phyloP scores from a whole-genome alignment of 2,329 filamentous ascomycete genomes.

The Decorospora gaudefroyi region DNA sequence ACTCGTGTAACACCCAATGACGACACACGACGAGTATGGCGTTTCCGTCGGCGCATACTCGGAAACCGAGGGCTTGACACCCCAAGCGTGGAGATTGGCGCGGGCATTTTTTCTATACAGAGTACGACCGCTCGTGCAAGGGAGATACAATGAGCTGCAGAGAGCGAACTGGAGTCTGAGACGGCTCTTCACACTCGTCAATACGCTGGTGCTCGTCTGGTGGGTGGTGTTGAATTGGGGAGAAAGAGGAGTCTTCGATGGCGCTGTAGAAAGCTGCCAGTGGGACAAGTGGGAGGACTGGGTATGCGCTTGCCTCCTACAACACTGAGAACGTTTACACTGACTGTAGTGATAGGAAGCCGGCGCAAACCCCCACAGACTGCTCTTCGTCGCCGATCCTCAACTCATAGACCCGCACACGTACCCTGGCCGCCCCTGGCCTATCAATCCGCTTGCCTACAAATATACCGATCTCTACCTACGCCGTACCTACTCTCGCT shows the following conservation, averaged over 20 bases:
- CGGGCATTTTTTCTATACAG: conserved; percentile 41
- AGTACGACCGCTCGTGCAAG: conserved; percentile 31
- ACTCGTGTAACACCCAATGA: conserved; percentile 35
- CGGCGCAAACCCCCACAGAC: conserved; percentile 77
- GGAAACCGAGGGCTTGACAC: conserved; percentile 42
- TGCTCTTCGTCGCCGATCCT: conserved; percentile 85
- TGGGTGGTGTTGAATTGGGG: conserved; percentile 78
- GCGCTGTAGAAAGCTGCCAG: conserved; percentile 70
- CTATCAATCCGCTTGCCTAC: conserved; percentile 67
- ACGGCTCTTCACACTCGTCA: conserved; percentile 35
- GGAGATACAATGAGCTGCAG: conserved; percentile 15
- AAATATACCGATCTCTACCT: conserved; percentile 89
- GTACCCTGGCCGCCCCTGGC: conserved; percentile 83
- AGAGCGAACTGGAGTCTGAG: conserved; percentile 31
- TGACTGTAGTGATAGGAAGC: conserved; percentile 62
- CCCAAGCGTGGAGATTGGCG: conserved; percentile 37
- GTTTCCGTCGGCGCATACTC: conserved; percentile 46
- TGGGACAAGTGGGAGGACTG: conserved; percentile 94
- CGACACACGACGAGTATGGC: conserved; percentile 48
- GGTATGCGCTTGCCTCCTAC: conserved; percentile 58
- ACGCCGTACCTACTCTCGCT: conserved; percentile 74
- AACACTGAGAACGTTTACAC: not conserved
- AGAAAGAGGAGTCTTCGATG: conserved; percentile 76
- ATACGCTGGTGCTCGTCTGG: conserved; percentile 72
- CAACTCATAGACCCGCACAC: conserved; percentile 93